Conservation (phyloP, 1,284 basidiomycete genomes). For the Papiliotrema fonsecae region DNA sequence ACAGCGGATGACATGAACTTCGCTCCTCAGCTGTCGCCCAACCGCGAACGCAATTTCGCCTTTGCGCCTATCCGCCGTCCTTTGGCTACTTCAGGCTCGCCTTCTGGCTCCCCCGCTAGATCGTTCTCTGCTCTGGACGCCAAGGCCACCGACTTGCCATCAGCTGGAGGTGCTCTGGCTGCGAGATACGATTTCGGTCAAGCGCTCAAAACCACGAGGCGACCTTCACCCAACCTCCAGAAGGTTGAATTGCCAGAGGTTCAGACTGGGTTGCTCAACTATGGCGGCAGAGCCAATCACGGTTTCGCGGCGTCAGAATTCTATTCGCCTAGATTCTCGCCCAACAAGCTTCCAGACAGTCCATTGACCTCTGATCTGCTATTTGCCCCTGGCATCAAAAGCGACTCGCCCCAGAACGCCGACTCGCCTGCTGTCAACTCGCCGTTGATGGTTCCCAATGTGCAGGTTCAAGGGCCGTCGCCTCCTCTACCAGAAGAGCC, state of each 20-base stretch:
- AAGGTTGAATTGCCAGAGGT: conserved; percentile 22
- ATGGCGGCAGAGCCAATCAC: conserved; percentile 5
- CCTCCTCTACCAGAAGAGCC: conserved; percentile 19
- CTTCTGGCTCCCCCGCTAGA: conserved; percentile 8
- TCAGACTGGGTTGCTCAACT: conserved; percentile 30
- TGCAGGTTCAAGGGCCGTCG: conserved; percentile 23
- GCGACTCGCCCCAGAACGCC: not conserved
- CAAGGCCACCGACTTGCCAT: conserved; percentile 6
- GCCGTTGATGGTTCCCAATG: conserved; percentile 8
- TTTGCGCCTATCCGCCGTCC: not conserved
- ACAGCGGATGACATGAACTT: conserved; percentile 47
- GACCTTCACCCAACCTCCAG: conserved; percentile 21
- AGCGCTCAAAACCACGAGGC: conserved; percentile 46
- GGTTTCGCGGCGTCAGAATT: conserved; percentile 34
- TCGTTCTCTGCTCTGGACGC: not conserved
- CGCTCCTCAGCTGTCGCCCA: conserved; percentile 14
- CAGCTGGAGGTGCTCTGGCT: conserved; percentile 33
- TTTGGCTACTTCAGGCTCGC: conserved; percentile 3
- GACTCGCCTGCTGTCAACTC: not conserved
- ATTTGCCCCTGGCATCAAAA: not conserved
- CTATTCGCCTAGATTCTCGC: conserved; percentile 35
- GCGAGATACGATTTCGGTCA: conserved; percentile 54
- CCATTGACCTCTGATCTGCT: not conserved
- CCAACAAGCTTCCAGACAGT: conserved; percentile 4
- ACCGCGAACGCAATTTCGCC: conserved; percentile 2